phyloP scores from a whole-genome alignment of 2,329 filamentous ascomycete genomes.

The Colletotrichum aenigma region DNA sequence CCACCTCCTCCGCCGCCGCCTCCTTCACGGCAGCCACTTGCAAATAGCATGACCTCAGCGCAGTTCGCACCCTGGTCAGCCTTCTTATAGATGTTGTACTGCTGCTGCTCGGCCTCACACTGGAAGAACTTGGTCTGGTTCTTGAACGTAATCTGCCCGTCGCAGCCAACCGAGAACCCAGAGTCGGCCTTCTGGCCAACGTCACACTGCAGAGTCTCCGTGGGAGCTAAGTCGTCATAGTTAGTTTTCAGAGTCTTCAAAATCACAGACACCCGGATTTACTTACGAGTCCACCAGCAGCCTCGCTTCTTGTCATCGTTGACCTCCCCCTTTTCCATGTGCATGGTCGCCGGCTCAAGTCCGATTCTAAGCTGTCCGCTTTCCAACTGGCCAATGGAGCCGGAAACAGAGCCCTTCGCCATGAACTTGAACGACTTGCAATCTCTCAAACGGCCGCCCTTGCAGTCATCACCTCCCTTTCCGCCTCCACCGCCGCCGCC shows the following conservation, averaged over 20 bases:
- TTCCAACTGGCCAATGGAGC: constrained; percentile 61
- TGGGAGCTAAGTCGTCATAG: constrained; percentile 43
- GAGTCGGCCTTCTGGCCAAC: constrained; percentile 49
- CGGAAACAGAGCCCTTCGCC: constrained; percentile 51
- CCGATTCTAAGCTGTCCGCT: constrained; percentile 66
- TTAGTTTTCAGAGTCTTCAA: background rate
- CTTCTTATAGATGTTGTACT: constrained; percentile 59
- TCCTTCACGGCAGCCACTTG: constrained; percentile 37
- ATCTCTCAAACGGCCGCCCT: background rate
- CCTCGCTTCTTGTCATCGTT: constrained; percentile 61
- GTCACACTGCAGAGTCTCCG: constrained; percentile 67
- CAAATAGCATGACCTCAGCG: constrained; percentile 49
- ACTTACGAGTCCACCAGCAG: constrained; percentile 66
- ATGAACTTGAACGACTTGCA: constrained; percentile 53
- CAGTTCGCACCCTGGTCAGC: constrained; percentile 47
- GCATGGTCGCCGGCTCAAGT: constrained; percentile 50
- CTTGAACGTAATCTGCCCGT: constrained; percentile 57
- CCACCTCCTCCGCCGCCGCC: background rate
- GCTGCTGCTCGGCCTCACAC: constrained; percentile 60
- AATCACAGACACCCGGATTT: background rate
- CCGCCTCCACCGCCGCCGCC: background rate
- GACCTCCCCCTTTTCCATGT: constrained; percentile 50
- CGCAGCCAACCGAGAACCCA: constrained; percentile 60
- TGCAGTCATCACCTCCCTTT: background rate
- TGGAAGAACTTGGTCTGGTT: constrained; percentile 60